phyloP scores from a whole-genome alignment of 768 basidiomycete genomes.

The Termitomyces eurrhizus region DNA sequence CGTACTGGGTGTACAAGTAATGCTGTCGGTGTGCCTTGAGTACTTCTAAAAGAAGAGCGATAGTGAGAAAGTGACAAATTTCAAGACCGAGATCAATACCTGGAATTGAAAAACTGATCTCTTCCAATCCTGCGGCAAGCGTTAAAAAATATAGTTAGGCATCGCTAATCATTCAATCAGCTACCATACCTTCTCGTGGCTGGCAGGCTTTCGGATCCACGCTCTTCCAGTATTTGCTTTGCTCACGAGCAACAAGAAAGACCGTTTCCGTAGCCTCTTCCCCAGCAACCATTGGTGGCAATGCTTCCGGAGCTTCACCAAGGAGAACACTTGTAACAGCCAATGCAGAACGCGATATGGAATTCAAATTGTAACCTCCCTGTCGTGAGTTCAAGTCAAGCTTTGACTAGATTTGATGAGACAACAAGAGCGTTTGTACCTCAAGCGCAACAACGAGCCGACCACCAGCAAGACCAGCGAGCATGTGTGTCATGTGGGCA shows the following conservation, averaged over 20 bases:
- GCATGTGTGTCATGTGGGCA: constrained; percentile 99
- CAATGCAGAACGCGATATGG: constrained; percentile 82
- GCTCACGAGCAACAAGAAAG: constrained; percentile 81
- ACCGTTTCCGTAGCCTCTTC: constrained; percentile 87
- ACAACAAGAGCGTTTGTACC: constrained; percentile 37
- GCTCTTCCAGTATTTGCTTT: constrained; percentile 89
- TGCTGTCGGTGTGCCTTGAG: constrained; percentile 88
- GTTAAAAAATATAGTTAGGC: constrained; percentile 9
- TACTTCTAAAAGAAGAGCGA: constrained; percentile 47
- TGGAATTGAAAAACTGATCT: constrained; percentile 63
- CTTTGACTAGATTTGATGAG: neutral
- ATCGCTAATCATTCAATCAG: neutral
- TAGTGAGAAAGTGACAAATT: constrained; percentile 1
- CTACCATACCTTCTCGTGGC: constrained; percentile 63
- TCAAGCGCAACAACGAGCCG: constrained; percentile 91
- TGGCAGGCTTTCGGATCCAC: constrained; percentile 81
- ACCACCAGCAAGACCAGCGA: constrained; percentile 82
- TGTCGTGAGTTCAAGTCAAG: constrained; percentile 24
- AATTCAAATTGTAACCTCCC: constrained; percentile 94
- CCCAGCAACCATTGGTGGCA: constrained; percentile 70
- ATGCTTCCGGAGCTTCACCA: constrained; percentile 78
- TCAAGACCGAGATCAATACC: constrained; percentile 34
- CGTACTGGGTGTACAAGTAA: constrained; percentile 69
- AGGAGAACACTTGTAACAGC: constrained; percentile 88
- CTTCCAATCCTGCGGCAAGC: constrained; percentile 48